Evolutionary conservation across 352 stramenopile species (phyloP).

Genomic region (Phytophthora cactorum): DNA sequence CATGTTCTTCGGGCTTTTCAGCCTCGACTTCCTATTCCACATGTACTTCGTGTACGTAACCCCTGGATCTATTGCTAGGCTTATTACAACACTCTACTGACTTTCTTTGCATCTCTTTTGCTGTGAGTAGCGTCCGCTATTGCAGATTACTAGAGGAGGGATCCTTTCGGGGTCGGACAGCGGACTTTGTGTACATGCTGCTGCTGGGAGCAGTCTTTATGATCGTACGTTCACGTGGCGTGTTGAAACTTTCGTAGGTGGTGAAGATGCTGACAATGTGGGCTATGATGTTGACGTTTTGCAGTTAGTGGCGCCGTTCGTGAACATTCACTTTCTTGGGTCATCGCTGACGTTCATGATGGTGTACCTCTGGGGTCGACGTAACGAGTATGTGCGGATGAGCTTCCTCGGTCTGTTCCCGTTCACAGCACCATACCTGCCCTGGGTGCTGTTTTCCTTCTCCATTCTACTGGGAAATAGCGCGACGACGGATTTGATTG

Average conservation of each 20-base stretch:
- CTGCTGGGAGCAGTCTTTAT: conserved; percentile 96
- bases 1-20: conserved; percentile 99
- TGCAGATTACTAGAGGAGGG: conserved; percentile 97
- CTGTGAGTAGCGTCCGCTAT: conserved; percentile 87
- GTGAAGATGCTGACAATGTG: not conserved
- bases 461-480: conserved; percentile 95
- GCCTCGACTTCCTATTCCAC: conserved; percentile 99
- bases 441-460: conserved; percentile 98
- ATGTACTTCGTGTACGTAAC: conserved; percentile 98
- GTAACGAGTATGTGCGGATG: conserved; percentile 97
- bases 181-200: conserved; percentile 99
- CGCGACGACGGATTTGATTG: conserved; percentile 97
- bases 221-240: conserved; percentile 68
- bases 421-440: conserved; percentile 98
- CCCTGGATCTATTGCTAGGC: conserved; percentile 25
- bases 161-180: conserved; percentile 96
- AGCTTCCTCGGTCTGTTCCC: conserved; percentile 97
- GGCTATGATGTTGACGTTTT: conserved; percentile 13
- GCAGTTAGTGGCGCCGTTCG: conserved; percentile 94
- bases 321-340: conserved; percentile 98
- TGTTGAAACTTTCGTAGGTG: not conserved
- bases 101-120: conserved; percentile 7
- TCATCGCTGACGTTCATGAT: conserved; percentile 99
- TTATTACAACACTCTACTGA: conserved; percentile 5
- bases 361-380: conserved; percentile 98